These are phyloP conservation scores for Solanum boliviense DNA, from an alignment of 257 asterid genomes.

Conservation along the genomic window DNA sequence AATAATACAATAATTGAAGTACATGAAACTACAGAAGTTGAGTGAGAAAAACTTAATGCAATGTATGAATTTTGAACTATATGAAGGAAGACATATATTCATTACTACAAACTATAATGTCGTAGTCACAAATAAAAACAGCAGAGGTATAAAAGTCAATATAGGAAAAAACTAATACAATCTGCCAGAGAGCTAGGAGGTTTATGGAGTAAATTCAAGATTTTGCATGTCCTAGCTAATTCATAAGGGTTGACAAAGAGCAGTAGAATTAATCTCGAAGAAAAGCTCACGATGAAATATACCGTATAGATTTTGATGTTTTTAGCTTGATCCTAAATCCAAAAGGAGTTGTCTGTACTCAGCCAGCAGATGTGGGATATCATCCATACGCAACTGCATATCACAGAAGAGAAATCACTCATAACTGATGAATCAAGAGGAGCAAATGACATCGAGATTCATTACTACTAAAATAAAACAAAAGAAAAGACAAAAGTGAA, in stretches of 20 bases:
- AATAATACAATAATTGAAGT: not conserved
- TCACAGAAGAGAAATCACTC: not conserved
- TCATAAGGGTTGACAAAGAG: not conserved
- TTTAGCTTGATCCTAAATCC: conserved; percentile 16
- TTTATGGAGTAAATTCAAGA: not conserved
- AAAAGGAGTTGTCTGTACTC: conserved; percentile 65
- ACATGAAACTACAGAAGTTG: not conserved
- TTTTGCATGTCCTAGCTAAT: not conserved
- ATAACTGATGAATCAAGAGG: not conserved
- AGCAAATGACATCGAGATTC: not conserved
- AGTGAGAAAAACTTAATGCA: not conserved
- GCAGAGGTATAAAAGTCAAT: not conserved
- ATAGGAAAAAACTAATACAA: not conserved
- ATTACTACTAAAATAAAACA: too few species aligned
- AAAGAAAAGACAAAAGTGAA: not conserved
- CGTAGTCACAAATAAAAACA: not conserved
- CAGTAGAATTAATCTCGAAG: not conserved
- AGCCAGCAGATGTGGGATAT: conserved; percentile 46
- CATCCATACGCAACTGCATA: conserved; percentile 69
- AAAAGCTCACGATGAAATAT: not conserved
- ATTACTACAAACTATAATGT: not conserved
- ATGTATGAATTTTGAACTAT: not conserved
- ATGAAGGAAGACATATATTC: not conserved
- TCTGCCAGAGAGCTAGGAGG: not conserved
- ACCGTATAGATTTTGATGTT: not conserved